Evolutionary conservation across 2,329 filamentous ascomycete genomes (phyloP), one percentile per base, ranked within the genome.

Genomic region (Exophiala aquamarina): DNA sequence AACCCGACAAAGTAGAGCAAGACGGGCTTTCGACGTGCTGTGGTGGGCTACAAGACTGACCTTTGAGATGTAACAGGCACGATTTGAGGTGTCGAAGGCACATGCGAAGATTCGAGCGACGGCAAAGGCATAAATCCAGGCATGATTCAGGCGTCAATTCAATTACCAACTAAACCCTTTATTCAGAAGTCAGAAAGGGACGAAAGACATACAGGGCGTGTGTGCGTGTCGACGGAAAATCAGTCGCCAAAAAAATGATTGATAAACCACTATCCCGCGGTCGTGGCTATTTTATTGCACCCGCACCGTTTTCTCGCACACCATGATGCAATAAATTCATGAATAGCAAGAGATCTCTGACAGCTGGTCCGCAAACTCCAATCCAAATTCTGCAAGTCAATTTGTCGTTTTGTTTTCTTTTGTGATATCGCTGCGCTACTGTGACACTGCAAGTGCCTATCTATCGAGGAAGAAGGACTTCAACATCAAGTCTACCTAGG

Each of bases 71-170:
- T 18, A 21, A n/a, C 17, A 85, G 82, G 79, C 81, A 74, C 88
- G 91, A 73, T 97, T 94, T 79, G 91, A 96, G 82, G 86, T 95
- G 77, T 87, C 87, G 78, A 97, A 96, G 87, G 86, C 89, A 68
- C 81, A 94, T 71, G 89, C 90, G 71, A 95, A 95, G 84, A 79
- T 95, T 77, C 87, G 87, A 80, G 85, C 87, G 66, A 77, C 85
- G 66, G 85, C 87, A 73, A 89, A 87, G 70, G 52, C 52, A 49
- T 55, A 49, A 47, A 52, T 49, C 32, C 46, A 43, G 43, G 45
- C 51, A 43, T 49, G 48, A 46, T 49, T 41, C 44, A 48, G 49
- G 52, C 49, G 49, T 52, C 35, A 37, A 37, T 13, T 37, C 35
- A 18, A 37, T 18, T 37, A 18, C 20, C n/a, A 13, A 13, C 9